A percentile compares a stretch with the other conserved stretches of the same genome.
These are phyloP conservation scores for Dactylonectria macrodidyma DNA, from an alignment of 2,329 filamentous ascomycete genomes.

Conservation along the genomic window DNA sequence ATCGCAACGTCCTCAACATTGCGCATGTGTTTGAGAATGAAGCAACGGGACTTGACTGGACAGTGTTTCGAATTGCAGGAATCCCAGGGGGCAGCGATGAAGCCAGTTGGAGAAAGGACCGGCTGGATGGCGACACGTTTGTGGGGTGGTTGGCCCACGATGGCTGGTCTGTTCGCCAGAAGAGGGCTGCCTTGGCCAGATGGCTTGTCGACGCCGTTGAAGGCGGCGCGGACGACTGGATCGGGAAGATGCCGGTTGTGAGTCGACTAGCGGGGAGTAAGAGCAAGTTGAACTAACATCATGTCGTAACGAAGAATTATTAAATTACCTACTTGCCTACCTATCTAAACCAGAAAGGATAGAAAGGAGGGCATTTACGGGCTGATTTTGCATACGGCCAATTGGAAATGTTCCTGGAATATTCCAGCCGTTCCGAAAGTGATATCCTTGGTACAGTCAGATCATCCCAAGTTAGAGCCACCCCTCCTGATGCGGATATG, in stretches of 20 bases:
- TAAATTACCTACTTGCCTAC: too few species aligned
- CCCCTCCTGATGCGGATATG: neutral
- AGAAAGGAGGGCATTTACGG: too few species aligned
- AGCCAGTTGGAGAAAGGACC: slow-evolving; percentile 13
- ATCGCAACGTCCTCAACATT: slow-evolving; percentile 13
- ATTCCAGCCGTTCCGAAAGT: neutral
- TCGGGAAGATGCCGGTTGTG: slow-evolving; percentile 18
- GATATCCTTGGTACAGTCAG: neutral
- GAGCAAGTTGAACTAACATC: neutral
- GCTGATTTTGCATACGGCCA: too few species aligned
- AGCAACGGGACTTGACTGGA: slow-evolving; percentile 17
- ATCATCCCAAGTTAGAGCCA: neutral
- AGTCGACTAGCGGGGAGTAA: slow-evolving; percentile 6
- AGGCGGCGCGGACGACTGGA: slow-evolving; percentile 15
- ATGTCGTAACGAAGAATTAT: neutral
- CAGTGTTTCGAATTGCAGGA: slow-evolving; percentile 6
- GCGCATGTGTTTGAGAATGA: slow-evolving; percentile 12
- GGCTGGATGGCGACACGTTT: slow-evolving; percentile 5
- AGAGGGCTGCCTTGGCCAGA: slow-evolving; percentile 12
- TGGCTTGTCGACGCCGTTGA: slow-evolving; percentile 23
- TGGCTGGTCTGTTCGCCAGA: slow-evolving; percentile 14
- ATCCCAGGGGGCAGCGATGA: neutral
- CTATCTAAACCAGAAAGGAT: neutral
- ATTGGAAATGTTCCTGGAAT: too few species aligned
- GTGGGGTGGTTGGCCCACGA: slow-evolving; percentile 13